Evolutionary conservation across 768 basidiomycete genomes (phyloP), one percentile per base, ranked within the genome.

Genomic region (Tephrocybe sp.): DNA sequence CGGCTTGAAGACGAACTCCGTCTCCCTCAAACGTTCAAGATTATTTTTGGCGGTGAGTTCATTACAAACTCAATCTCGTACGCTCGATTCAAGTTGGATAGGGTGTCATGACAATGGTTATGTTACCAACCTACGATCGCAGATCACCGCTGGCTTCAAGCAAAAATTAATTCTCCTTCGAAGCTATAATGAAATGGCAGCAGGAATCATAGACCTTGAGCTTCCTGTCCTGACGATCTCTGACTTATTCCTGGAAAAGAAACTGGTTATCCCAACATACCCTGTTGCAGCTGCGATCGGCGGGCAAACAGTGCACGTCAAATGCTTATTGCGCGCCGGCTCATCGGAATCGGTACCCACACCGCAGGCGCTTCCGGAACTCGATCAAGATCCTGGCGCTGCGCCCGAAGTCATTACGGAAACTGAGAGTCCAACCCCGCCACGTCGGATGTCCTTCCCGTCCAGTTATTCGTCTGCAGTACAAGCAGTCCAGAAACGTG

Each of bases 71-170:
- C 15, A 16, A 16, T 21, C 32, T 30, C 24, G 11, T 1, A 16
- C 15, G 19, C 34, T 38, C 13, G 27, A 51, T 18, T 37, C 16
- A 22, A 4, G 27, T 13, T 6, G 4, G 7, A 13, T 8, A 87
- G 85, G 84, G 54, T 83, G 82, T 59, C 87, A 88, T 62, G 86
- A 88, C 67, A 82, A 81, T 68, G 86, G 87, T 57, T 88, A 89
- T 68, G 74, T 78, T 43, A 76, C 79, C 21, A 75, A 72, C 49
- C 76, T 89, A 45, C 77, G 78, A 39, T 80, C 83, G 16, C 77
- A 83, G 43, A 78, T 84, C 45, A 86, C 86, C 36, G 77, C 80
- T 25, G 84, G 86, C 26, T 79, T 76, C 58, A 76, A 77, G 54
- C 69, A 82, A 48, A 89, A 86, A 68, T 70, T 88, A 53, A 73